phyloP scores from a whole-genome alignment of 1,284 basidiomycete genomes.

The Xanthoconium separans region DNA sequence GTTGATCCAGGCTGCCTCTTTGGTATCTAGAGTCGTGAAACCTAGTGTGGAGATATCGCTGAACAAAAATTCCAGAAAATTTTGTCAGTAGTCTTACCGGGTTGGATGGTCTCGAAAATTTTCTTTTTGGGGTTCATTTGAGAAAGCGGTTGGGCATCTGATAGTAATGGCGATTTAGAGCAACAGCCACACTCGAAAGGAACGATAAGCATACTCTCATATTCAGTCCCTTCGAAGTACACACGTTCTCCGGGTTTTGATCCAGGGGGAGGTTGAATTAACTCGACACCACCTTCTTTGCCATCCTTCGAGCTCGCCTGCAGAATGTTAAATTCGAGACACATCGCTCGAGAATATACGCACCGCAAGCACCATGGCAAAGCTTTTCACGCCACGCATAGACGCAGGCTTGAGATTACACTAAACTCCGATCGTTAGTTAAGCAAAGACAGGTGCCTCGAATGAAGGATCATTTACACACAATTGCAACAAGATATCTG shows the following conservation, averaged over 20 bases:
- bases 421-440: slow-evolving; percentile 35
- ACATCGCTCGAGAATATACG: slow-evolving; percentile 24
- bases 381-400: slow-evolving; percentile 96
- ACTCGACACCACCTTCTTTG: slow-evolving; percentile 88
- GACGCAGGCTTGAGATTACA: slow-evolving; percentile 94
- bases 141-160: slow-evolving; percentile 70
- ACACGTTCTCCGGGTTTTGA: slow-evolving; percentile 88
- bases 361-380: slow-evolving; percentile 94
- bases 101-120: slow-evolving; percentile 93
- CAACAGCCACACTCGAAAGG: background rate
- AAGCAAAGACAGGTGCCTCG: background rate
- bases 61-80: background rate
- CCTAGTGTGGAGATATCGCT: slow-evolving; percentile 39
- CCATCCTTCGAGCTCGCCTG: slow-evolving; percentile 88
- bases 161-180: slow-evolving; percentile 3
- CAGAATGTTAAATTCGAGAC: background rate
- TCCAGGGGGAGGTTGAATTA: slow-evolving; percentile 84
- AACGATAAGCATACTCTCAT: slow-evolving; percentile 53
- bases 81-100: slow-evolving; percentile 44
- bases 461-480: slow-evolving; percentile 38
- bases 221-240: slow-evolving; percentile 89
- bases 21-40: slow-evolving; percentile 83
- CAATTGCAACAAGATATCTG: slow-evolving; percentile 83
- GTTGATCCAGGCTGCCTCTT: slow-evolving; percentile 91
- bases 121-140: slow-evolving; percentile 98